These are phyloP conservation scores for Botrytis fragariae DNA, from an alignment of 2,329 filamentous ascomycete species.

Conservation along the genomic window DNA sequence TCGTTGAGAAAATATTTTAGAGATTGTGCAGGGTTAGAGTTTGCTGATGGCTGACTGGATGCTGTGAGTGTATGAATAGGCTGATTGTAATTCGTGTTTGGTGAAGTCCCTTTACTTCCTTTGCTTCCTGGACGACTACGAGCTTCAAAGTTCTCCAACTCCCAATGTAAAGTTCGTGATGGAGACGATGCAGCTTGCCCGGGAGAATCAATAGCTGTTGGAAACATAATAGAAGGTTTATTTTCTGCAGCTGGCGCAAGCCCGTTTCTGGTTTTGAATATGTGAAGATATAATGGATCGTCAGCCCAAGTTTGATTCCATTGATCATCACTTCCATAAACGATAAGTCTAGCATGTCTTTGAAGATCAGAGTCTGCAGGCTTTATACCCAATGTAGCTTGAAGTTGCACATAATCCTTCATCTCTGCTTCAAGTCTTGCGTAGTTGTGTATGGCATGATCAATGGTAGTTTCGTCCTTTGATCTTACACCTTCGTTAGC, in stretches of 20 bases:
- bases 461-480: conserved; percentile 53
- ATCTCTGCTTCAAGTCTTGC: conserved; percentile 53
- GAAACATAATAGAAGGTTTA: conserved; percentile 24
- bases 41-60: conserved; percentile 35
- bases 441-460: conserved; percentile 59
- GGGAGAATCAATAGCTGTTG: neutral
- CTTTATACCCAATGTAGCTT: conserved; percentile 47
- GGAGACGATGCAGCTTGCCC: conserved; percentile 22
- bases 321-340: conserved; percentile 60
- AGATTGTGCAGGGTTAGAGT: conserved; percentile 33
- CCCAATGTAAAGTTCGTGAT: conserved; percentile 33
- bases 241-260: conserved; percentile 29
- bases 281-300: conserved; percentile 51
- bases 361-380: conserved; percentile 56
- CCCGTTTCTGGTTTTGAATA: conserved; percentile 45
- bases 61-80: conserved; percentile 14
- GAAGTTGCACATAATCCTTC: conserved; percentile 49
- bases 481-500: conserved; percentile 49
- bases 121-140: conserved; percentile 12
- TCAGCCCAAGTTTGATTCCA: conserved; percentile 65
- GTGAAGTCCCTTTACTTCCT: neutral
- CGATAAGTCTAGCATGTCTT: conserved; percentile 56
- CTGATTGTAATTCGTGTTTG: conserved; percentile 5
- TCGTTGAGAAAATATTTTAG: conserved; percentile 53
- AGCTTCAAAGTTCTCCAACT: conserved; percentile 28